Conservation (phyloP, 768 basidiomycete species). For the Trametopsis cervina region DNA sequence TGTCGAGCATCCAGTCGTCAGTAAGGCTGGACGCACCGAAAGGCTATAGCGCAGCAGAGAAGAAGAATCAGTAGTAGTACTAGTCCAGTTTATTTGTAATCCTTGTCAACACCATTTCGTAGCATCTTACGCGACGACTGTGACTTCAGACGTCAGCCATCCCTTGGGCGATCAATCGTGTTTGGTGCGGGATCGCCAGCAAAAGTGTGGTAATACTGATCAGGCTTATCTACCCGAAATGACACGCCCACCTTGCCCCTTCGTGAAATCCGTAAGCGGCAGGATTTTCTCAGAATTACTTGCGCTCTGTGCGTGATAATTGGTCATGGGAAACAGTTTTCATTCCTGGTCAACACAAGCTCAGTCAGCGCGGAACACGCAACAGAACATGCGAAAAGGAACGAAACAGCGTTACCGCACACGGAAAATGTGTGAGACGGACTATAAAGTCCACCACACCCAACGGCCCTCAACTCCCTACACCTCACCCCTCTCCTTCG, state of each 20-base stretch:
- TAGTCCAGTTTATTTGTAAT: background rate
- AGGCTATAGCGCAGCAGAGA: slow-evolving; percentile 61
- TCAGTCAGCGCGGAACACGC: no score
- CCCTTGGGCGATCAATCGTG: no score
- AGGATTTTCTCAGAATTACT: background rate
- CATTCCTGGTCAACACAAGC: background rate
- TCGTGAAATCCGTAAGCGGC: background rate
- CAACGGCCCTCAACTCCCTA: background rate
- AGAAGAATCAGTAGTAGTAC: slow-evolving; percentile 58
- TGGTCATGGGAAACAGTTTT: background rate
- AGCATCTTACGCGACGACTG: no score
- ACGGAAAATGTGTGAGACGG: no score
- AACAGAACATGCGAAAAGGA: no score
- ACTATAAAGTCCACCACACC: no score
- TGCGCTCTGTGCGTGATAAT: background rate
- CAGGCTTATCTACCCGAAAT: background rate
- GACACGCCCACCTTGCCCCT: background rate
- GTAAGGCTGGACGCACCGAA: slow-evolving; percentile 56
- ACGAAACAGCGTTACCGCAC: no score
- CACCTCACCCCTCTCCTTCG: no score
- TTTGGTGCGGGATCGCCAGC: no score
- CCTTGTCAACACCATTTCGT: background rate
- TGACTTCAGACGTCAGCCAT: no score
- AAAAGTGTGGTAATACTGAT: background rate
- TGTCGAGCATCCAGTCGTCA: slow-evolving; percentile 71